Evolutionary conservation across 352 stramenopile species (phyloP).

Genomic region (Thalassiosira pacifica): DNA sequence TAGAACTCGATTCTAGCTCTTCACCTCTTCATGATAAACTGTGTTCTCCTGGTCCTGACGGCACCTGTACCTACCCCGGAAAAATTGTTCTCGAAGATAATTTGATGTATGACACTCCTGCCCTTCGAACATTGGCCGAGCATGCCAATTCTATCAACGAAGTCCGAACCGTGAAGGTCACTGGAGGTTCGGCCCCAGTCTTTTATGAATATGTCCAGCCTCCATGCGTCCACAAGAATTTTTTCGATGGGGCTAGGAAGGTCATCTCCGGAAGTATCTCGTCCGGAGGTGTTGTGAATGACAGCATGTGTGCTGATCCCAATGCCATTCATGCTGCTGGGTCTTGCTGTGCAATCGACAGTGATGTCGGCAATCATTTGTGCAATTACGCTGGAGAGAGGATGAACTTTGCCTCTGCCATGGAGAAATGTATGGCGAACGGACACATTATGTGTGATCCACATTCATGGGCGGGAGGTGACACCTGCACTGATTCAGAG

Average conservation of each 20-base stretch:
- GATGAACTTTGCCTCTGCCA: slow-evolving; percentile 41
- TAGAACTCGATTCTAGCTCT: slow-evolving; percentile 26
- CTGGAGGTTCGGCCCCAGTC: slow-evolving; percentile 28
- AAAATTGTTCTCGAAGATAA: slow-evolving; percentile 68
- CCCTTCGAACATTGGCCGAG: slow-evolving; percentile 41
- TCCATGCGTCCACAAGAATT: slow-evolving; percentile 58
- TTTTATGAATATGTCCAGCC: slow-evolving; percentile 70
- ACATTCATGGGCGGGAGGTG: not conserved
- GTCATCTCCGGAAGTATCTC: slow-evolving; percentile 25
- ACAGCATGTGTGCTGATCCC: slow-evolving; percentile 65
- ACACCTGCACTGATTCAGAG: slow-evolving; percentile 7
- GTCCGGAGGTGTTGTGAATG: slow-evolving; percentile 1
- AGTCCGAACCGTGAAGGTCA: slow-evolving; percentile 69
- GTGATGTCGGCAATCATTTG: not conserved
- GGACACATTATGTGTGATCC: slow-evolving; percentile 14
- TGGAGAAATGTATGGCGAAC: slow-evolving; percentile 28
- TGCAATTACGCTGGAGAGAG: slow-evolving; percentile 53
- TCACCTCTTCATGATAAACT: slow-evolving; percentile 57
- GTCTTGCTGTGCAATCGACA: slow-evolving; percentile 41
- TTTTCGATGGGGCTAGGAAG: slow-evolving; percentile 29
- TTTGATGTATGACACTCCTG: slow-evolving; percentile 50
- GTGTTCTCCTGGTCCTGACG: slow-evolving; percentile 43
- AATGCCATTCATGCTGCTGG: slow-evolving; percentile 33
- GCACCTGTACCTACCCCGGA: slow-evolving; percentile 57
- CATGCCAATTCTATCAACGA: slow-evolving; percentile 63